These are phyloP conservation scores for Tulasnella sp. DNA, from an alignment of 768 basidiomycete species.

Conservation along the genomic window DNA sequence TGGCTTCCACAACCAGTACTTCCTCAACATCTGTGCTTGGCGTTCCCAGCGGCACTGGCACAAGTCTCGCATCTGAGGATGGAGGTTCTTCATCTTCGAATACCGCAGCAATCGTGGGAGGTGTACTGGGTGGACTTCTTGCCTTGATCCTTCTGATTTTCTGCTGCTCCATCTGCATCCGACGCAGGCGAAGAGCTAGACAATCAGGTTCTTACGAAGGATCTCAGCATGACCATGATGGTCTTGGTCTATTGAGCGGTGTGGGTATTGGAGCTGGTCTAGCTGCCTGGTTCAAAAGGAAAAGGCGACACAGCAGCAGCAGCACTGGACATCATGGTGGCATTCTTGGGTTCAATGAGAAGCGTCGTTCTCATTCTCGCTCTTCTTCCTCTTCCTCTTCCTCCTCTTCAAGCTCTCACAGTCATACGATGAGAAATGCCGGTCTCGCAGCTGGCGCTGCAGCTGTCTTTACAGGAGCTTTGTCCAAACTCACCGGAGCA, in stretches of 20 bases:
- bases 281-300: too few relatives aligned
- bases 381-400: too few relatives aligned
- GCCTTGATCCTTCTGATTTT: background rate
- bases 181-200: background rate
- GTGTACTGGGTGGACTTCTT: background rate
- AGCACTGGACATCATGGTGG: too few relatives aligned
- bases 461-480: background rate
- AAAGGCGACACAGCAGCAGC: too few relatives aligned
- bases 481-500: conserved; percentile 8
- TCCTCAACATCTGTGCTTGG: background rate
- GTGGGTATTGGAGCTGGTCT: too few relatives aligned
- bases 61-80: too few relatives aligned
- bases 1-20: background rate
- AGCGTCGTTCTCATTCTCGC: too few relatives aligned
- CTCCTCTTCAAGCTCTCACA: background rate
- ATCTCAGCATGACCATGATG: too few relatives aligned
- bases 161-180: background rate
- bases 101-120: background rate
- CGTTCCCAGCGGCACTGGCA: background rate
- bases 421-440: background rate
- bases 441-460: background rate
- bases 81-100: background rate
- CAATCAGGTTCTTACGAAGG: too few relatives aligned
- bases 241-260: too few relatives aligned
- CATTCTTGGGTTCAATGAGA: too few relatives aligned